These are phyloP conservation scores for Solanum pinnatisectum DNA, from an alignment of 257 asterid genomes.

Conservation along the genomic window DNA sequence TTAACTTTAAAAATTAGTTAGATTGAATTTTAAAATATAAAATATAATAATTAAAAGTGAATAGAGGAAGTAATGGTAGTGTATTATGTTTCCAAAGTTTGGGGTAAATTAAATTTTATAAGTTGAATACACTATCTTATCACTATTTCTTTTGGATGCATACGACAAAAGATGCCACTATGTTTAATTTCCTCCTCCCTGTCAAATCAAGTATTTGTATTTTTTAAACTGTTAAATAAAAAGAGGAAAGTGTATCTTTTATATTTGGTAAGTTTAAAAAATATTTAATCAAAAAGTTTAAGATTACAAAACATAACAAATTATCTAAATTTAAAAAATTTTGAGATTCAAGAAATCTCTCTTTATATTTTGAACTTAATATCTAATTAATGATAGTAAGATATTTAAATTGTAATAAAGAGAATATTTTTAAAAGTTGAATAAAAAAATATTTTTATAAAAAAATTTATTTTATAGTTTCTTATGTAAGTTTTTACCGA, in stretches of 20 bases:
- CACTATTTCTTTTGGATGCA: neutral
- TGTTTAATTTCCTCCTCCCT: neutral
- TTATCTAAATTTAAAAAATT: too few species aligned
- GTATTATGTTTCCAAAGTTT: neutral
- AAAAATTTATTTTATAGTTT: too few species aligned
- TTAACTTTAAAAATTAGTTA: too few species aligned
- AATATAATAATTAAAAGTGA: too few species aligned
- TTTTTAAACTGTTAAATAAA: neutral
- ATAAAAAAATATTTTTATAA: too few species aligned
- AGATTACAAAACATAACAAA: too few species aligned
- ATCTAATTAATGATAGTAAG: neutral
- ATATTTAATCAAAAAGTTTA: too few species aligned
- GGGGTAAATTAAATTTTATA: neutral
- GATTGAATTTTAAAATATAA: too few species aligned
- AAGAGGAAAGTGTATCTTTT: too few species aligned
- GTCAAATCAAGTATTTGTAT: neutral
- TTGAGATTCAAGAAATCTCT: neutral
- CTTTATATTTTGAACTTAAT: neutral
- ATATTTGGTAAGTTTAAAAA: neutral
- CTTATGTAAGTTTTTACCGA: neutral
- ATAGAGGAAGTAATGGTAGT: too few species aligned
- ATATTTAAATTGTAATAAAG: neutral
- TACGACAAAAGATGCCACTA: neutral
- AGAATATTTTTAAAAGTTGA: neutral
- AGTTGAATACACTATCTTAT: neutral